Evolutionary conservation across 176 grass and related monocot genomes (phyloP), one percentile per base, ranked within the genome.

Genomic region (Phoenix roebelenii): DNA sequence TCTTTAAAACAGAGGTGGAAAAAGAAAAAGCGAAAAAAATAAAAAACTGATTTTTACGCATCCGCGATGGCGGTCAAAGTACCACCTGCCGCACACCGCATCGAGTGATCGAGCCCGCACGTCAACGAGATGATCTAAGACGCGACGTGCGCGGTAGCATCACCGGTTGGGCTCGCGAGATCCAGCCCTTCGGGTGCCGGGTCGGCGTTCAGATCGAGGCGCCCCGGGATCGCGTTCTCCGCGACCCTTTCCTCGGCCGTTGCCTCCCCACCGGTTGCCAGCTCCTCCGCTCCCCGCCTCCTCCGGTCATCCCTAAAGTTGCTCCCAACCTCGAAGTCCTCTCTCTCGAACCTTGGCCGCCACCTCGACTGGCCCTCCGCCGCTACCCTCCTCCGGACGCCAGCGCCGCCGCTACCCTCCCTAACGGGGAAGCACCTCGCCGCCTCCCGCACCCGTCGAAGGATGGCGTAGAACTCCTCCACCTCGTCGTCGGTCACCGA

Each of bases 381-480:
- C 4, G 30, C 18, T 20, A 30, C 39, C 20, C 32, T 18, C 15
- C 18, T 1, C 25, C 16, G 58, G 23, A 14, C 25, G 23, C 12
- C 25, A 15, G 12, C 25, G 3, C 2, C 2, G 39, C 30, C 61
- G 18, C 2, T 18, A 19, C n/a, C 35, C 3, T 6, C 35, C 10
- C 19, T 22, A 18, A 35, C 9, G 18, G 61, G 32, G 4, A 63
- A 48, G 7, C 17, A 35, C 60, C n/a, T 18, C 9, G 61, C 35
- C 5, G 61, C 29, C 29, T 63, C 61, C 7, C 61, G 61, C 35
- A 63, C 22, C 17, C 32, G 29, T 16, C 14, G 39, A 35, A 63
- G 61, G 39, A 63, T 63, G 61, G 39, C 32, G 61, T 50, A 63
- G 61, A 63, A 63, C 30, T 63, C 61, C 61, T 63, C 61, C 28